Evolutionary conservation across 225 moss, liverwort and hornwort genomes (phyloP).

Genomic region (Ulota crispa): DNA sequence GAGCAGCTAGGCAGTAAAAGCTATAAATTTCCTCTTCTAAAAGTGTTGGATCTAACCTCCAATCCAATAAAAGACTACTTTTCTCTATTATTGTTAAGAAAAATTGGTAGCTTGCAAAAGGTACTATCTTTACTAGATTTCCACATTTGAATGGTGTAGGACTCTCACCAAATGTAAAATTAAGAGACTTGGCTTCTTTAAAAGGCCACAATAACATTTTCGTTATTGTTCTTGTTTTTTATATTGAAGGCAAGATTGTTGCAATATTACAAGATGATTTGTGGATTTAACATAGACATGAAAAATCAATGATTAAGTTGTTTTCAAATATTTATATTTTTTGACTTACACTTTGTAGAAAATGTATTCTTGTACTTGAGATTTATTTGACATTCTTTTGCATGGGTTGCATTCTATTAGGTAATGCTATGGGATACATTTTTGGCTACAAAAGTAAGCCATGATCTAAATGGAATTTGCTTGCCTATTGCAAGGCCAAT

Average conservation of each 20-base stretch:
- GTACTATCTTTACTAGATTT: not conserved
- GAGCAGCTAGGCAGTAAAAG: slow-evolving; percentile 5
- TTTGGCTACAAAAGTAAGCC: not conserved
- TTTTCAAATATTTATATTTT: too few species aligned
- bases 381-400: not conserved
- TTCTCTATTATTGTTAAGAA: slow-evolving; percentile 4
- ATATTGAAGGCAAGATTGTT: not conserved
- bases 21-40: slow-evolving; percentile 4
- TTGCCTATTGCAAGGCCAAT: slow-evolving; percentile 17
- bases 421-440: not conserved
- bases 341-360: not conserved
- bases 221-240: not conserved
- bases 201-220: not conserved
- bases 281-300: too few species aligned
- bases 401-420: not conserved
- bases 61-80: slow-evolving; percentile 21
- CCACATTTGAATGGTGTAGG: not conserved
- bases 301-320: too few species aligned
- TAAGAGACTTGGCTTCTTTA: not conserved
- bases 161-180: not conserved
- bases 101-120: slow-evolving; percentile 16
- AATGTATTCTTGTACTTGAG: not conserved
- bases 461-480: not conserved
- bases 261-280: not conserved
- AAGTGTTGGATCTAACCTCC: slow-evolving; percentile 13